Base-by-base conservation (phyloP, 2,329 filamentous ascomycete species). In the Camillea tinctor region DNA sequence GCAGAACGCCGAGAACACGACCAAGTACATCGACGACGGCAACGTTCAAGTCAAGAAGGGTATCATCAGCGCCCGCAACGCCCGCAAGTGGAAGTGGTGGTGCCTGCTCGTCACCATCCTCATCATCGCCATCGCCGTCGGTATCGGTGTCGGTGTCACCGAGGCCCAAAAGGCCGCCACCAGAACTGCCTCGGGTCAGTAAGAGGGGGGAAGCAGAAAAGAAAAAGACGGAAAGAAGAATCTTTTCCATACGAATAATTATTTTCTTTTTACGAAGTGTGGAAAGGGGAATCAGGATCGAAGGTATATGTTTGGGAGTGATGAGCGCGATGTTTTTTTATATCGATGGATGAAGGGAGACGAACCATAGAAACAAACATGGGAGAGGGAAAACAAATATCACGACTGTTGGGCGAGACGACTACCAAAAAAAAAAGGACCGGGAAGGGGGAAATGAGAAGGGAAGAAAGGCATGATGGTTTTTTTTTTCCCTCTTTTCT, bases 51-150 rank as follows among this genome's bases (percentile, higher is more conserved):
- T 94, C 61, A 82, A 83, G 66, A 81, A 85, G 71, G 90, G 88
- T 61, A 90, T 89, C 67, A 80, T 84, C 64, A 84, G 84, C 68
- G 90, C 90, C 54, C 81, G 84, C 66, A 82, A 85, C 68, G 83
- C 85, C 68, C 84, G 90, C 69, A 90, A 87, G 80, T 84, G 92
- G 77, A 94, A 94, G 81, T 93, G 91, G 91, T 92, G 85, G 84
- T 91, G 88, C 72, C 78, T 91, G 62, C 76, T 86, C 62, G 79
- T 93, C 60, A 67, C 85, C 21, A 77, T 88, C 72, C 85, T 88
- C 72, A 74, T 85, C 69, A 72, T 88, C 55, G 80, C 79, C 64
- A 76, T 87, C 59, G 80, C 77, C 8, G 72, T 86, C 36, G 84
- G 80, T 57, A 80, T 88, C 62, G 84, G 80, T 20, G 57, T 68